phyloP scores from a whole-genome alignment of 108 stramenopile genomes.

The Mediolabrus comicus region DNA sequence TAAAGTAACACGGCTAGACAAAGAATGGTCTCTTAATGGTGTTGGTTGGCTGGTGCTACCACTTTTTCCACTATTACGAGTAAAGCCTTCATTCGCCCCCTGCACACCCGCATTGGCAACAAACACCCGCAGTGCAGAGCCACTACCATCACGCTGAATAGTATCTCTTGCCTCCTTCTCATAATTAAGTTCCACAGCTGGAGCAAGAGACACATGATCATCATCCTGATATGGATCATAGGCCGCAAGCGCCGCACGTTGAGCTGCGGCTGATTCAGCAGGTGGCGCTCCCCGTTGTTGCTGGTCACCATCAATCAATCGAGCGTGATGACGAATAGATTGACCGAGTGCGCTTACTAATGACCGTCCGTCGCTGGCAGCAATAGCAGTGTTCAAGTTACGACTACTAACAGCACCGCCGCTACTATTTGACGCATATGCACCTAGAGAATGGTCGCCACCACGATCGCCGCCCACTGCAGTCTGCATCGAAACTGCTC shows the following conservation, averaged over 20 bases:
- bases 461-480: neutral
- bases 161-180: slow-evolving; percentile 11
- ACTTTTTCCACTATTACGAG: neutral
- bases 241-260: neutral
- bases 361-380: slow-evolving; percentile 7
- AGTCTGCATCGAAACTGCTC: neutral
- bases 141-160: neutral
- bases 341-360: slow-evolving; percentile 22
- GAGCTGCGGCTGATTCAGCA: neutral
- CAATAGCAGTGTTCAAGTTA: slow-evolving; percentile 1
- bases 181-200: slow-evolving; percentile 17
- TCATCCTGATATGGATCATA: slow-evolving; percentile 21
- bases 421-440: neutral
- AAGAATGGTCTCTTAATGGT: neutral
- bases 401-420: neutral
- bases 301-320: slow-evolving; percentile 21
- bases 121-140: slow-evolving; percentile 6
- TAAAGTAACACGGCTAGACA: neutral
- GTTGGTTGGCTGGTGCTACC: neutral
- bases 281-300: neutral
- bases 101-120: slow-evolving; percentile 14
- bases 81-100: neutral
- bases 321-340: slow-evolving; percentile 37
- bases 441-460: neutral
- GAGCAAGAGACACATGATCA: slow-evolving; percentile 18